Percentiles rank a stretch among this genome's conserved stretches.
Conservation (phyloP, 148 eudicot genomes). For the Vaccinium myrtillus region DNA sequence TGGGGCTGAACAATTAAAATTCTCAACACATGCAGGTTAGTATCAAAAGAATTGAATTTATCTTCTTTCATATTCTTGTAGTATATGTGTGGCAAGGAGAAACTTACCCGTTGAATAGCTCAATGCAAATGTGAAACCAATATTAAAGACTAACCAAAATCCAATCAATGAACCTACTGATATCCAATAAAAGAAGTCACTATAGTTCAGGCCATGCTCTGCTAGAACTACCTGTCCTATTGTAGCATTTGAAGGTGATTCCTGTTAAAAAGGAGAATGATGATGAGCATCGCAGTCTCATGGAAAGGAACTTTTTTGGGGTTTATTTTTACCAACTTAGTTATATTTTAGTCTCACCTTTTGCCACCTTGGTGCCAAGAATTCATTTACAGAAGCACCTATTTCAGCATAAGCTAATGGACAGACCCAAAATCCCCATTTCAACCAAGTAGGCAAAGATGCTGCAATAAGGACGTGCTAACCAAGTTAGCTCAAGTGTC, state of each 20-base stretch:
- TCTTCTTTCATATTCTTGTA: neutral
- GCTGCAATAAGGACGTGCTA: slow-evolving; percentile 21
- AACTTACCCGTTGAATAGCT: slow-evolving; percentile 35
- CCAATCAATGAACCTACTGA: slow-evolving; percentile 42
- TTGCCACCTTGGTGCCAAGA: slow-evolving; percentile 69
- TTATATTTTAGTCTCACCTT: slow-evolving; percentile 26
- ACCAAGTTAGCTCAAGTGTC: neutral
- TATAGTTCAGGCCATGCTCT: slow-evolving; percentile 35
- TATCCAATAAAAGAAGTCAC: slow-evolving; percentile 38
- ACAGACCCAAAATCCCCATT: slow-evolving; percentile 77
- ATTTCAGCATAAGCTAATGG: slow-evolving; percentile 67
- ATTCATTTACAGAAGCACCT: slow-evolving; percentile 66
- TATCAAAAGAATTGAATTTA: neutral
- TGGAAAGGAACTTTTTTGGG: neutral
- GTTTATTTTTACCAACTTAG: neutral
- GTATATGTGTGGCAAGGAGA: neutral
- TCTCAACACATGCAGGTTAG: neutral
- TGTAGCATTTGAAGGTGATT: slow-evolving; percentile 3
- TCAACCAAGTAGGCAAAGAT: slow-evolving; percentile 64
- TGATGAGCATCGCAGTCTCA: neutral
- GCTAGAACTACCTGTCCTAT: slow-evolving; percentile 32
- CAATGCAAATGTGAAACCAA: slow-evolving; percentile 38
- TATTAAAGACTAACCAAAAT: slow-evolving; percentile 27
- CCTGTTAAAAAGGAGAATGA: neutral
- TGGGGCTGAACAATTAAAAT: slow-evolving; percentile 22